A percentile compares a stretch with the other conserved stretches of the same genome.
Evolutionary conservation across 1,284 basidiomycete genomes (phyloP).

Genomic region (Stereum hirsutum): DNA sequence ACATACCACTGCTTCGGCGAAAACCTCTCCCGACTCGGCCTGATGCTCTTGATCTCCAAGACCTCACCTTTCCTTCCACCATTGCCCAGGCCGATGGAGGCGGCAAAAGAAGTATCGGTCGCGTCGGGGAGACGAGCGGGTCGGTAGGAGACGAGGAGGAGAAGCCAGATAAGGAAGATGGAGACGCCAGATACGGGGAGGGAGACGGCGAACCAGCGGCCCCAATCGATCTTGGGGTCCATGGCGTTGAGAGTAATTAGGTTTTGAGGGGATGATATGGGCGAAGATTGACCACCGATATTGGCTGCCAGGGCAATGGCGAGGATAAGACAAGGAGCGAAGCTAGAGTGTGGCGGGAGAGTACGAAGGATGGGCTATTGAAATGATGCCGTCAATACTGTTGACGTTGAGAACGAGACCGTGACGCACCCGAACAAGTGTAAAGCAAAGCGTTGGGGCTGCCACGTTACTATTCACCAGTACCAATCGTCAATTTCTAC

Average conservation of each 20-base stretch:
- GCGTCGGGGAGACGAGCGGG: constrained; percentile 59
- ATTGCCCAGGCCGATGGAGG: too few species aligned
- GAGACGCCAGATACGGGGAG: constrained; percentile 85
- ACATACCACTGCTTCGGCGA: constrained; percentile 90
- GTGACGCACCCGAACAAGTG: constrained; percentile 77
- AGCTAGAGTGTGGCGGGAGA: constrained; percentile 80
- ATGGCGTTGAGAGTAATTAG: constrained; percentile 87
- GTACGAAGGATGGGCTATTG: constrained; percentile 87
- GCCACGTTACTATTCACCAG: constrained; percentile 76
- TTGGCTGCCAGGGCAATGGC: constrained; percentile 97
- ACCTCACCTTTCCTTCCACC: too few species aligned
- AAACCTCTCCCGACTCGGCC: constrained; percentile 75
- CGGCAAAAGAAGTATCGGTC: too few species aligned
- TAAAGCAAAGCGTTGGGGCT: constrained; percentile 95
- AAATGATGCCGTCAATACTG: constrained; percentile 2
- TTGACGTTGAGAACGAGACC: neutral
- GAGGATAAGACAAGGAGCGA: constrained; percentile 88
- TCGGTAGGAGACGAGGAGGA: constrained; percentile 80
- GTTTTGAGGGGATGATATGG: constrained; percentile 95
- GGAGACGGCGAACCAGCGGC: constrained; percentile 90
- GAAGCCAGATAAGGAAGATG: constrained; percentile 84
- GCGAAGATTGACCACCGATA: constrained; percentile 95
- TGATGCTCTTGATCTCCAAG: constrained; percentile 78
- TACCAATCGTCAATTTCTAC: constrained; percentile 10
- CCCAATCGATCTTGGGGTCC: constrained; percentile 86